Percentiles rank a stretch among this genome's conserved stretches.
These are phyloP conservation scores for Fusarium sp. DNA, from an alignment of 2,329 filamentous ascomycete genomes.

Conservation along the genomic window DNA sequence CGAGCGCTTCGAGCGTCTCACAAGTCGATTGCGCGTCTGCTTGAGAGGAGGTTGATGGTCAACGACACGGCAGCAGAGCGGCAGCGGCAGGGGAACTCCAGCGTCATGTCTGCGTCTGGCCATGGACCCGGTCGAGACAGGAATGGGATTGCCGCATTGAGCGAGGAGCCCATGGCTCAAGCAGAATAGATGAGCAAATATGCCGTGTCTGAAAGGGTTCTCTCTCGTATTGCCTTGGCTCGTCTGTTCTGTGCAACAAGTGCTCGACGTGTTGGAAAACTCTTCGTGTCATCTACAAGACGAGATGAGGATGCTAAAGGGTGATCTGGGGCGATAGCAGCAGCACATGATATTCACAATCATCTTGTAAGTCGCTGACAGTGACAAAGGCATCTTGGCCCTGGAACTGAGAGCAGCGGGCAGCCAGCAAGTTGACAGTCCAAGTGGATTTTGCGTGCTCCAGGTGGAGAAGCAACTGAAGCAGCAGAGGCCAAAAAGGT, in stretches of 20 bases:
- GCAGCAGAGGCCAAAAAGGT: constrained; percentile 16
- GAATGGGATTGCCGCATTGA: constrained; percentile 17
- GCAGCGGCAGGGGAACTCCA: constrained; percentile 13
- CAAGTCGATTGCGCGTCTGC: constrained; percentile 31
- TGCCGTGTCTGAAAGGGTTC: constrained; percentile 11
- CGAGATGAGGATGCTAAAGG: background rate
- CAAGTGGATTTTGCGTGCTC: constrained; percentile 35
- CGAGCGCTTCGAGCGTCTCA: constrained; percentile 38
- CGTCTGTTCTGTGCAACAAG: background rate
- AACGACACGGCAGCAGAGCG: constrained; percentile 11
- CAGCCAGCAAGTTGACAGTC: constrained; percentile 30
- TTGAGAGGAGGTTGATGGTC: constrained; percentile 9
- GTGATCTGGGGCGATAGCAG: background rate
- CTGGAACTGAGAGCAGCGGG: constrained; percentile 21
- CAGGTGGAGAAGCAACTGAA: constrained; percentile 34
- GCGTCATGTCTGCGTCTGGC: constrained; percentile 25
- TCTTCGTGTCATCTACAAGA: background rate
- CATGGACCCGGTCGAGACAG: constrained; percentile 12
- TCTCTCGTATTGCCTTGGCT: constrained; percentile 5
- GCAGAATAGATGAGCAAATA: constrained; percentile 8
- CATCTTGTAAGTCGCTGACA: constrained; percentile 12
- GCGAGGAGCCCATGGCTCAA: constrained; percentile 4
- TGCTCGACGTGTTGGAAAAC: background rate
- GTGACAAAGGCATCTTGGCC: constrained; percentile 18
- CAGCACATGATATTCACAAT: constrained; percentile 12